phyloP scores from a whole-genome alignment of 768 basidiomycete genomes.

The Hygrocybe punicea region DNA sequence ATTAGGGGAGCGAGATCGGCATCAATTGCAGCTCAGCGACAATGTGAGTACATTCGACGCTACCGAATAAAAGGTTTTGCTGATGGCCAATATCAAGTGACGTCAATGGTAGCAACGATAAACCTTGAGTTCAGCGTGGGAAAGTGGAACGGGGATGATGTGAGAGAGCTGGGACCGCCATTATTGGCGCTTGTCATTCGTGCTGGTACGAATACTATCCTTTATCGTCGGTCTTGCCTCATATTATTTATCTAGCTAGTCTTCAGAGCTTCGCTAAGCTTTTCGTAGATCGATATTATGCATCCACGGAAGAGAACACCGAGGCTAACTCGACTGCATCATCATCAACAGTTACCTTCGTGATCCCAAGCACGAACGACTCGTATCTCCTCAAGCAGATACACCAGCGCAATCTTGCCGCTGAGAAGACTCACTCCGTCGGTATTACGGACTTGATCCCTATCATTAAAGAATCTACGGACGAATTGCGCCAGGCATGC shows the following conservation, averaged over 20 bases:
- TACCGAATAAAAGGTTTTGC: conserved; percentile 5
- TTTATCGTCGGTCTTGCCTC: conserved; percentile 19
- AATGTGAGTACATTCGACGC: conserved; percentile 19
- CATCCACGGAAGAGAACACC: not conserved
- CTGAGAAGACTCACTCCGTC: conserved; percentile 42
- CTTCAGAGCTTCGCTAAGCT: conserved; percentile 5
- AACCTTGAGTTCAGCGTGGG: conserved; percentile 45
- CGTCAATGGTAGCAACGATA: conserved; percentile 33
- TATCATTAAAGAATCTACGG: conserved; percentile 38
- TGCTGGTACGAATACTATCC: conserved; percentile 29
- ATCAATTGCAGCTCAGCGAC: conserved; percentile 25
- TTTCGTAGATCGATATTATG: not conserved
- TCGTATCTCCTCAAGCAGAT: conserved; percentile 1
- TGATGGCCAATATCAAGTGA: conserved; percentile 23
- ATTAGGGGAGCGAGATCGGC: conserved; percentile 18
- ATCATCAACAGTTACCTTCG: not conserved
- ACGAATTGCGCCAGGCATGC: conserved; percentile 33
- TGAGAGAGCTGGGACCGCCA: conserved; percentile 35
- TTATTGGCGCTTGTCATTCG: conserved; percentile 35
- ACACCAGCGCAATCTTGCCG: not conserved
- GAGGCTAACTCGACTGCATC: not conserved
- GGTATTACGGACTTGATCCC: conserved; percentile 47
- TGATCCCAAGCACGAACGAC: not conserved
- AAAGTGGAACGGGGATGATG: conserved; percentile 45
- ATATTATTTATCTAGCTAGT: conserved; percentile 27